phyloP scores from a whole-genome alignment of 768 basidiomycete species.

The Thelephora aurantiotincta region DNA sequence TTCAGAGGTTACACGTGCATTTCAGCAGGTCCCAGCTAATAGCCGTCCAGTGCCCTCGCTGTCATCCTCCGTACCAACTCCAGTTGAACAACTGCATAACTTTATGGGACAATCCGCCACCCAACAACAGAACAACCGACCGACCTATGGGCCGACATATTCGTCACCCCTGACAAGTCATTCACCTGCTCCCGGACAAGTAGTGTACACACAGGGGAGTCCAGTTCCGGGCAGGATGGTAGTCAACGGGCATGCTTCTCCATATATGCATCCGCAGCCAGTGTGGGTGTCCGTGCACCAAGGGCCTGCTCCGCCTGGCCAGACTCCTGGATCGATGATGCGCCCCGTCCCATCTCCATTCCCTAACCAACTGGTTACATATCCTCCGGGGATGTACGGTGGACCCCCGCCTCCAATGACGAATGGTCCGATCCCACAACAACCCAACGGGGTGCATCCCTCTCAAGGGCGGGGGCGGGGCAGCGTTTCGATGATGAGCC shows the following conservation, averaged over 20 bases:
- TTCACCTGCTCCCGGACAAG: conserved; percentile 37
- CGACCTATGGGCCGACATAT: conserved; percentile 38
- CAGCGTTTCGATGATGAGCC: conserved; percentile 47
- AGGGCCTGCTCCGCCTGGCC: conserved; percentile 24
- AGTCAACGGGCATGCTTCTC: conserved; percentile 44
- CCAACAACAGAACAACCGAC: conserved; percentile 34
- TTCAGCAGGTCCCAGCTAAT: conserved; percentile 67
- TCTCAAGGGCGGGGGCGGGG: conserved; percentile 25
- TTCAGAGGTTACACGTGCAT: conserved; percentile 74
- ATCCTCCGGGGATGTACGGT: conserved; percentile 41
- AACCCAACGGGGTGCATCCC: conserved; percentile 19
- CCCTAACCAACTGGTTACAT: conserved; percentile 48
- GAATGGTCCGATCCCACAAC: conserved; percentile 27
- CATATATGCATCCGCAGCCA: conserved; percentile 34
- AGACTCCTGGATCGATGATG: conserved; percentile 36
- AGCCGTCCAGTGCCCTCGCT: conserved; percentile 26
- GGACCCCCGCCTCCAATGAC: conserved; percentile 28
- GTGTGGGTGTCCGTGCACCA: conserved; percentile 47
- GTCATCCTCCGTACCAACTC: conserved; percentile 4
- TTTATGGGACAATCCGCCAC: conserved; percentile 15
- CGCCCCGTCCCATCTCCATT: conserved; percentile 50
- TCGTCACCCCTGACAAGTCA: conserved; percentile 61
- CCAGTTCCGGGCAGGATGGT: conserved; percentile 49
- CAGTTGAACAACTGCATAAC: conserved; percentile 7
- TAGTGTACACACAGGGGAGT: conserved; percentile 54